Evolutionary conservation across 2,329 filamentous ascomycete genomes (phyloP), one percentile per base, ranked within the genome.

Genomic region (Epichloe sylvatica): DNA sequence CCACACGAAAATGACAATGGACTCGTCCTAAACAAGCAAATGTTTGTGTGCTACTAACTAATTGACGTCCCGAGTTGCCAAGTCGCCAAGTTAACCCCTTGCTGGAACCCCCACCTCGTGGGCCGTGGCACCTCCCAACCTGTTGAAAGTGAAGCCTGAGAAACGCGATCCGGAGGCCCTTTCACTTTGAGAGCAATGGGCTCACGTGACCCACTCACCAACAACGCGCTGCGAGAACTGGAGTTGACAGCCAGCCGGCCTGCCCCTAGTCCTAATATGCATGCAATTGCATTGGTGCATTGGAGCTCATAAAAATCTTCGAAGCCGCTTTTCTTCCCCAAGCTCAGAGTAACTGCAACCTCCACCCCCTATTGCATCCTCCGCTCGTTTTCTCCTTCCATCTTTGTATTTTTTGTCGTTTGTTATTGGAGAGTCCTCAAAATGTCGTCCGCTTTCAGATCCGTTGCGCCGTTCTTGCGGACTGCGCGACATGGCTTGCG

Each of bases 371-470:
- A 50, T 51, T 23, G 46, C 37, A 34, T 23, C 50, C 52, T 53
- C 54, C 43, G 33, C 53, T 55, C 51, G 42, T 45, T 59, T 51
- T 57, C 52, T 53, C 60, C 54, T 56, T 58, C 49, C 47, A 56
- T 59, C 55, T 49, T 57, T 51, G 52, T 57, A 57, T 56, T 56
- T 7, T 52, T 7, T 43, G 5, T 25, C 11, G 12, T 43, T 25
- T 15, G 15, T 2, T 19, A 11, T 43, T 43, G 8, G 51, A 38
- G 19, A 19, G 12, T 37, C 35, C 54, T 51, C 73, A 84, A 68
- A 64, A 94, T 94, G 86, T 83, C 88, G 70, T 78, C 78, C 64
- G 81, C 92, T 65, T 78, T 88, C 67, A 82, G 88, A 74, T 80
- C 84, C 54, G 65, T 88, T 62, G 79, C 80, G 70, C 83, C 87